Conservation (phyloP, 371 early-diverging fungal genomes). For the Gilbertella persicaria region DNA sequence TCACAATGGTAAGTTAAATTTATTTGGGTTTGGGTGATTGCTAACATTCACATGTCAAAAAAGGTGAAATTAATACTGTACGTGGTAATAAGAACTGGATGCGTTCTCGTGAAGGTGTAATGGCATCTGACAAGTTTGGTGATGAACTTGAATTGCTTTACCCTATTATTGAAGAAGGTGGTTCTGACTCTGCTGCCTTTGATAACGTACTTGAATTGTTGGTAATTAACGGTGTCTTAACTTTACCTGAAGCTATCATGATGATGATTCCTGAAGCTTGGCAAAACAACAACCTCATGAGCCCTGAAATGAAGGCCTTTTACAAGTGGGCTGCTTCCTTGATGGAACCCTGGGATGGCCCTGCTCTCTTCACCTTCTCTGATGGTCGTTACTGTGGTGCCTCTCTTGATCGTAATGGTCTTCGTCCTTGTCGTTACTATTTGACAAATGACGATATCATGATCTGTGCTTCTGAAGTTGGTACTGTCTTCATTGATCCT, state of each 20-base stretch:
- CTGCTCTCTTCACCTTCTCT: constrained; percentile 94
- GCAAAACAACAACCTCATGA: constrained; percentile 88
- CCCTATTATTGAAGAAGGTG: constrained; percentile 95
- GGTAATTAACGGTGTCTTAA: constrained; percentile 85
- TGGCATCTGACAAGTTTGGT: constrained; percentile 81
- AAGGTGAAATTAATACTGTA: constrained; percentile 97
- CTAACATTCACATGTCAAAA: too few relatives aligned
- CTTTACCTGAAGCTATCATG: constrained; percentile 95
- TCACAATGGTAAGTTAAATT: constrained; percentile 83
- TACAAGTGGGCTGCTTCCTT: constrained; percentile 95
- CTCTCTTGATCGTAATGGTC: constrained; percentile 94
- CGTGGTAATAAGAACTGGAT: constrained; percentile 99
- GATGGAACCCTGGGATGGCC: constrained; percentile 99
- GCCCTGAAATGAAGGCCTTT: constrained; percentile 86
- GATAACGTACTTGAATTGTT: constrained; percentile 95
- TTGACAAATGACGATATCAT: constrained; percentile 89
- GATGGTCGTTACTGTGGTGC: constrained; percentile 97
- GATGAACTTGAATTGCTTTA: constrained; percentile 79
- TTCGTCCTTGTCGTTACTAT: constrained; percentile 96
- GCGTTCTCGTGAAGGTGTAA: constrained; percentile 95
- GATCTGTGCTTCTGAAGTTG: constrained; percentile 98
- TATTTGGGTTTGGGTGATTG: too few relatives aligned
- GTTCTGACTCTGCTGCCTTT: constrained; percentile 97
- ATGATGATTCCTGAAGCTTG: constrained; percentile 98
- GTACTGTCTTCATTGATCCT: constrained; percentile 84